Conservation (phyloP, 2,329 filamentous ascomycete species). For the Monosporascus cannonballus region DNA sequence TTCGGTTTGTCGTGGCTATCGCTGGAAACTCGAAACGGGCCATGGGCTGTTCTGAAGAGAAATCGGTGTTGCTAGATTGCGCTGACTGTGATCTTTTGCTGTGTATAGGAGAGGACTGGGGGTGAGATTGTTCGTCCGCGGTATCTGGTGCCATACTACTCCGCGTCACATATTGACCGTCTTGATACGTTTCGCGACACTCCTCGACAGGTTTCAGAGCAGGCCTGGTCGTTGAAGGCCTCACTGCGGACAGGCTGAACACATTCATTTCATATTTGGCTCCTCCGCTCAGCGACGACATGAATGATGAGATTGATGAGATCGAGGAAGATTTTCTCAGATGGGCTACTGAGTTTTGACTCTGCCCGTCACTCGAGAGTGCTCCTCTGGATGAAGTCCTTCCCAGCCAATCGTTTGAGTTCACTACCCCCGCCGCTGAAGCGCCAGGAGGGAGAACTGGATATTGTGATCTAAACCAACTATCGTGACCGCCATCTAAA, state of each 20-base stretch:
- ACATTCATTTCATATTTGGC: background rate
- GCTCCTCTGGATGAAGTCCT: constrained; percentile 13
- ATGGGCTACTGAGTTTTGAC: background rate
- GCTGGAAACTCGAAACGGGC: background rate
- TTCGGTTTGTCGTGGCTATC: background rate
- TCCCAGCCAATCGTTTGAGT: constrained; percentile 11
- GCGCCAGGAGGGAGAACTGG: constrained; percentile 10
- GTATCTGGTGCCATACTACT: background rate
- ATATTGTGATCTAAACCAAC: constrained; percentile 17
- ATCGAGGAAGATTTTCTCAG: background rate
- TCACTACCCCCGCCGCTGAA: background rate
- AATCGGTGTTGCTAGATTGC: background rate
- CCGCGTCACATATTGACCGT: background rate
- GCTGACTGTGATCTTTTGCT: background rate
- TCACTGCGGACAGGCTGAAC: background rate
- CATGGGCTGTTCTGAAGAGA: background rate
- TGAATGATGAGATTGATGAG: background rate
- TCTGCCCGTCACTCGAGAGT: background rate
- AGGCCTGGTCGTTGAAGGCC: background rate
- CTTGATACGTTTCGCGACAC: background rate
- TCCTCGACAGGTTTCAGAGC: background rate
- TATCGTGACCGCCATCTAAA: constrained; percentile 1
- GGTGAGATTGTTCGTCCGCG: background rate
- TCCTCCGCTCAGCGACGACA: background rate
- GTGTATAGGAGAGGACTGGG: too few species aligned